Evolutionary conservation across 805 yeast genomes (phyloP).

Genomic region (Lachancea mirantina): DNA sequence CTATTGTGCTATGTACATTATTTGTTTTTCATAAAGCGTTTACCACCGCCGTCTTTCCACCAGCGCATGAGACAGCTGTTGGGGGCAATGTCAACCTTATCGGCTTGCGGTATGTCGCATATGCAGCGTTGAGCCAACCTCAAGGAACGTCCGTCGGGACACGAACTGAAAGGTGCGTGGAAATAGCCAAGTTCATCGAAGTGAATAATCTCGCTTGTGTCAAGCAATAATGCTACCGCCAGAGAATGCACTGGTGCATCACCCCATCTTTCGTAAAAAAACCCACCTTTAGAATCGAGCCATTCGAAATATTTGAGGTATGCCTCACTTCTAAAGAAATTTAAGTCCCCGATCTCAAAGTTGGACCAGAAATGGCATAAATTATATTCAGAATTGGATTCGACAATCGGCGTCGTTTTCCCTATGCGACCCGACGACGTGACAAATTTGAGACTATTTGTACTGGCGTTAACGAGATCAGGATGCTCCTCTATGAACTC

Average conservation of each 20-base stretch:
- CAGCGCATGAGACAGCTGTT: conserved; percentile 65
- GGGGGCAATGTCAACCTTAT: conserved; percentile 35
- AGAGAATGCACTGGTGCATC: conserved; percentile 88
- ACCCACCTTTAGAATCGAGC: conserved; percentile 65
- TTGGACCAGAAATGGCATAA: conserved; percentile 86
- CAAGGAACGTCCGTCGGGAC: conserved; percentile 46
- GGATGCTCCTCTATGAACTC: conserved; percentile 59
- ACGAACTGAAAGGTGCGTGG: conserved; percentile 62
- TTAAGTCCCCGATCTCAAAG: conserved; percentile 68
- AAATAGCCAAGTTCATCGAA: conserved; percentile 77
- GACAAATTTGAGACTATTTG: conserved; percentile 33
- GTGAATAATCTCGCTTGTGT: conserved; percentile 57
- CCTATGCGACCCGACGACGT: conserved; percentile 47
- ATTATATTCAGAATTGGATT: conserved; percentile 54
- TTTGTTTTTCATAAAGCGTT: conserved; percentile 19
- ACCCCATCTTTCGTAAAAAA: conserved; percentile 89
- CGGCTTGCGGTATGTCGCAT: conserved; percentile 44
- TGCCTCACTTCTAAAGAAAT: conserved; percentile 60
- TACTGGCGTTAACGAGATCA: conserved; percentile 29
- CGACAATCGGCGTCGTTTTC: conserved; percentile 35
- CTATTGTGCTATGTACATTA: conserved; percentile 1
- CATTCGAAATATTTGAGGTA: conserved; percentile 55
- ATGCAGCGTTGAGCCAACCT: conserved; percentile 53
- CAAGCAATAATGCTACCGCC: conserved; percentile 54
- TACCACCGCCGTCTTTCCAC: conserved; percentile 66